Percentiles rank a stretch among this genome's conserved stretches.
Conservation (phyloP, 768 basidiomycete genomes). For the Flagelloscypha sp. region DNA sequence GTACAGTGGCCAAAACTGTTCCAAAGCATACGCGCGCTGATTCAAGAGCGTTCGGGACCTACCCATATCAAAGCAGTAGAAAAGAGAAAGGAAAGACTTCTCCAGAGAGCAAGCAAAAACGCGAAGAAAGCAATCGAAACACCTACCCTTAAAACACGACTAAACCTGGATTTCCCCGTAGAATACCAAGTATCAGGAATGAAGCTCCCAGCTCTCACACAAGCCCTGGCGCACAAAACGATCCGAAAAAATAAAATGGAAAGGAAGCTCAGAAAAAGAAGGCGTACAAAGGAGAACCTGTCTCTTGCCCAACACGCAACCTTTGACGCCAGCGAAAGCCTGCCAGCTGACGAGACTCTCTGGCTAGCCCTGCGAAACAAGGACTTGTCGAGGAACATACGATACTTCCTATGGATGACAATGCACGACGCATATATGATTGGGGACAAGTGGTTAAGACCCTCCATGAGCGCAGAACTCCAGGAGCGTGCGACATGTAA, state of each 20-base stretch:
- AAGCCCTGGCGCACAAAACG: neutral
- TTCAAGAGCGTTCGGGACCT: too few species aligned
- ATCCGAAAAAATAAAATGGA: neutral
- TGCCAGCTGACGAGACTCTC: neutral
- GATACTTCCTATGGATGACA: slow-evolving; percentile 12
- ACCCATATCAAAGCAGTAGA: neutral
- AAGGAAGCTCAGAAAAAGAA: too few species aligned
- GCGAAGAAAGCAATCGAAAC: too few species aligned
- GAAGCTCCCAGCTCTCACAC: neutral
- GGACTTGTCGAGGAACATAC: neutral
- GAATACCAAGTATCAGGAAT: neutral
- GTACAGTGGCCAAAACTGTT: too few species aligned
- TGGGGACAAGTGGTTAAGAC: slow-evolving; percentile 12
- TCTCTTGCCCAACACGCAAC: neutral
- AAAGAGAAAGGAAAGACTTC: neutral
- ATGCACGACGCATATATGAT: slow-evolving; percentile 14
- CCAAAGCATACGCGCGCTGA: too few species aligned
- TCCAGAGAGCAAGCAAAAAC: neutral
- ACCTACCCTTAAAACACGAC: too few species aligned
- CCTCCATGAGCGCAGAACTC: neutral
- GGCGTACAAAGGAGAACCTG: neutral
- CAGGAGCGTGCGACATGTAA: slow-evolving; percentile 7
- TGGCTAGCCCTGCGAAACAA: neutral
- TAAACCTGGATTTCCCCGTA: too few species aligned
- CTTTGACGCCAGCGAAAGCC: neutral